Base-by-base conservation (phyloP, 2,329 filamentous ascomycete species). In the Hypoxylon sp. region DNA sequence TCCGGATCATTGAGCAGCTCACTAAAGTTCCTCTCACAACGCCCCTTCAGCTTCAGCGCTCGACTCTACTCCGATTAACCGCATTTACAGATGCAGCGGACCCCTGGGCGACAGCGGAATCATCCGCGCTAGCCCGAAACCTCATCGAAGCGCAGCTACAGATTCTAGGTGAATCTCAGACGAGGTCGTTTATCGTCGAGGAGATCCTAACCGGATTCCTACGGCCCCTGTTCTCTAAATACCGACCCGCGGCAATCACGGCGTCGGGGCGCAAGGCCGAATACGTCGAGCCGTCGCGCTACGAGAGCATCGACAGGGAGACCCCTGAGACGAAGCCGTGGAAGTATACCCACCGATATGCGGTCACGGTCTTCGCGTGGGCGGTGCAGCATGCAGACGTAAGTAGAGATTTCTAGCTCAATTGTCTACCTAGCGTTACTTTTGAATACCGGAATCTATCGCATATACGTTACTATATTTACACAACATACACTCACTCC, bases 161-260 rank as follows among this genome's bases (percentile, higher is more conserved):
- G 41, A 34, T 23, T 51, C 46, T 67, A 45, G 34, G 38, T 17
- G 55, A 46, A 2, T 46, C 63, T 10, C 63, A 57, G 41, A 58
- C 41, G 1, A 46, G 34, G 2, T 85, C 51, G 1, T 43, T 89
- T 70, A 80, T 89, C 70, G 80, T 85, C 17, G 81, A 84, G n/a
- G 80, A 84, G 41, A 81, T 93, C 61, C 85, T 94, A 3, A 82
- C 85, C 67, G 80, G 81, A 73, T 89, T 89, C 74, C 83, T 94
- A 55, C 89, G 89, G 38, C 90, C 90, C 28, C 80, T 92, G 5
- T 94, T 94, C 80, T 83, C 84, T 28, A 84, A 83, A 63, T 82
- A 86, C 14, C 85, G 83, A 19, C 84, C 87, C 4, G 76, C 78
- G 1, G 80, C 81, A 2, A 79, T 91, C 49, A 90, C 89, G 2